These are phyloP conservation scores for Penicillium soppii DNA, from an alignment of 495 filamentous ascomycete genomes.

Conservation along the genomic window DNA sequence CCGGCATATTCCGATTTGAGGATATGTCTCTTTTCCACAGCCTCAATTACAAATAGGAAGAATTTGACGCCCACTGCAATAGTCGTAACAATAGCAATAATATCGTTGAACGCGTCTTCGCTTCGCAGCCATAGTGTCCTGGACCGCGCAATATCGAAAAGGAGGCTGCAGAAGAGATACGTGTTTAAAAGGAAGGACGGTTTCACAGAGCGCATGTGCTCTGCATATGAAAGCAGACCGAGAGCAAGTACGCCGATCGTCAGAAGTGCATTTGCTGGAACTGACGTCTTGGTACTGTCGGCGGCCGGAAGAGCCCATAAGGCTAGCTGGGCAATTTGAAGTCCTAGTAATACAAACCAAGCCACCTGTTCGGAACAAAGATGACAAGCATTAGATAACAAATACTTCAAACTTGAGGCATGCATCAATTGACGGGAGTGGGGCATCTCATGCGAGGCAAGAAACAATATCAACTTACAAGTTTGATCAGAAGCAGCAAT, in stretches of 20 bases:
- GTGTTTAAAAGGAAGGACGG: conserved; percentile 60
- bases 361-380: conserved; percentile 25
- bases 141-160: conserved; percentile 56
- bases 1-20: conserved; percentile 40
- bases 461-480: conserved; percentile 30
- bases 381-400: not conserved
- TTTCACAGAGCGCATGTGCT: conserved; percentile 54
- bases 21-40: conserved; percentile 52
- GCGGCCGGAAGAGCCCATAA: conserved; percentile 45
- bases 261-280: conserved; percentile 47
- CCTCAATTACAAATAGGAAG: conserved; percentile 53
- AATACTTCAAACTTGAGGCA: not conserved
- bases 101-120: conserved; percentile 26
- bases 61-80: conserved; percentile 46
- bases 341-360: conserved; percentile 37
- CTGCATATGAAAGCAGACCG: conserved; percentile 50
- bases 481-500: conserved; percentile 38
- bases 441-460: not conserved
- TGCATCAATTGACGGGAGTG: not conserved
- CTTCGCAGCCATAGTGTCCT: conserved; percentile 60
- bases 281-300: conserved; percentile 36
- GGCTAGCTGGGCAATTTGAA: conserved; percentile 48
- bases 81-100: conserved; percentile 48
- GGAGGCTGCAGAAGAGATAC: conserved; percentile 59
- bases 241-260: conserved; percentile 43